Evolutionary conservation across 192 early-diverging fungal genomes (phyloP).

Genomic region (Chytriomyces sp.): DNA sequence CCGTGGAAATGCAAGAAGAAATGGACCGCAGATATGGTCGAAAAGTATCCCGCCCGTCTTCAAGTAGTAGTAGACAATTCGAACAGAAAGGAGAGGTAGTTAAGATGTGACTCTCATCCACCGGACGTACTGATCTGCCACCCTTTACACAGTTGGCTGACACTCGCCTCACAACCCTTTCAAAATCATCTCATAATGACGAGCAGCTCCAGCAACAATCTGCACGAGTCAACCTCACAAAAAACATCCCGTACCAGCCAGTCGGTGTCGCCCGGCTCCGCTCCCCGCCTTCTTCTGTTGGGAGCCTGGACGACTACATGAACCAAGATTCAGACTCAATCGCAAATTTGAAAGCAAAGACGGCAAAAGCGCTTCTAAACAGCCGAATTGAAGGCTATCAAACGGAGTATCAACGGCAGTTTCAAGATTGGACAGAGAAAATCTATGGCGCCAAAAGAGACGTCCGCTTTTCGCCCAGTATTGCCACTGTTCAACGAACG

Average conservation of each 20-base stretch:
- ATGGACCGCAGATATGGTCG: conserved; percentile 5
- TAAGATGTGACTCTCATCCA: too few species aligned
- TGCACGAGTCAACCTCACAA: too few species aligned
- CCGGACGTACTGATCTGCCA: too few species aligned
- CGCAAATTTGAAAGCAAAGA: neutral
- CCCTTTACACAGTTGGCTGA: too few species aligned
- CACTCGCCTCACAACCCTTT: too few species aligned
- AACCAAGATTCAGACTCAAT: neutral
- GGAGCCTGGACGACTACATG: neutral
- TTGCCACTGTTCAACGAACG: too few species aligned
- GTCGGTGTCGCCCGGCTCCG: neutral
- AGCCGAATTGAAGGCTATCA: conserved; percentile 4
- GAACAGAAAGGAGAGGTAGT: too few species aligned
- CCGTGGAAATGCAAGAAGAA: conserved; percentile 15
- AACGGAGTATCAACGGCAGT: conserved; percentile 29
- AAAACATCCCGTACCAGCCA: neutral
- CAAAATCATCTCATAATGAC: too few species aligned
- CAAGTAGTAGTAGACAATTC: too few species aligned
- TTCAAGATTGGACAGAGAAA: conserved; percentile 14
- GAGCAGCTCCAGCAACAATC: too few species aligned
- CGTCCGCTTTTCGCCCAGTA: too few species aligned
- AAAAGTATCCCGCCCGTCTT: neutral
- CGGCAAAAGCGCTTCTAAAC: neutral
- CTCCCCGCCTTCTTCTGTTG: neutral
- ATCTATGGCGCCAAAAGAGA: too few species aligned